Evolutionary conservation across 2,329 filamentous ascomycete species (phyloP), one percentile per base, ranked within the genome.

Genomic region (Ceratocystis smalleyi): DNA sequence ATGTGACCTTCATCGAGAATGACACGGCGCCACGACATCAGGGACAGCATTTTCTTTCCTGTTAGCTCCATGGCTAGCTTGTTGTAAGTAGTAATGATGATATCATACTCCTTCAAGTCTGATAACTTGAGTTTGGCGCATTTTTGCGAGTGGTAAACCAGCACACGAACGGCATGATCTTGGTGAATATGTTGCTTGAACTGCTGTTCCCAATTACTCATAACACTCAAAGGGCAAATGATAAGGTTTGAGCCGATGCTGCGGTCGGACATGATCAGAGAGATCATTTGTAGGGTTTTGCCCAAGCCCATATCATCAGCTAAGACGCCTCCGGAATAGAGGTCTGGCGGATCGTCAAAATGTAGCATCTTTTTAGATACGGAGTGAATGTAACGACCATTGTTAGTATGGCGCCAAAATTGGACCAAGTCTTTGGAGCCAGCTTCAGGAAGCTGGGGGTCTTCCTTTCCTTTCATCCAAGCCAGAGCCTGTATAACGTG

Each of bases 241-340:
- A 96, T 91, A 24, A 96, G 78, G 0, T 89, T 95, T 1, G 85
- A 77, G 2, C 83, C 84, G 1, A 77, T 72, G 0, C 76, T 75
- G 24, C 75, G 75, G 5, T 78, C 78, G 3, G 77, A 77, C 61
- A 91, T 75, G 64, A 96, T 86, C 43, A 95, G 75, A 63, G 88
- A 88, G 69, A 96, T 92, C 59, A 91, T 81, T 71, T 95, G 88
- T 7, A 96, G 79, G 0, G 91, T 96, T 76, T 95, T 95, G 27
- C 91, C 91, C 4, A 96, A 75, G 2, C 91, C 91, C 91, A 96
- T 96, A 70, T 96, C 91, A 72, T 96, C 91, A 1, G 90, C 89
- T 7, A 96, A 79, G 61, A 96, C 91, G 40, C 91, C 91, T 19
- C 91, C 91, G 61, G 84, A 88, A 5, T 88, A 83, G 24, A 95